Evolutionary conservation across 495 filamentous ascomycete genomes (phyloP).

Genomic region (Aspergillus cristatus): DNA sequence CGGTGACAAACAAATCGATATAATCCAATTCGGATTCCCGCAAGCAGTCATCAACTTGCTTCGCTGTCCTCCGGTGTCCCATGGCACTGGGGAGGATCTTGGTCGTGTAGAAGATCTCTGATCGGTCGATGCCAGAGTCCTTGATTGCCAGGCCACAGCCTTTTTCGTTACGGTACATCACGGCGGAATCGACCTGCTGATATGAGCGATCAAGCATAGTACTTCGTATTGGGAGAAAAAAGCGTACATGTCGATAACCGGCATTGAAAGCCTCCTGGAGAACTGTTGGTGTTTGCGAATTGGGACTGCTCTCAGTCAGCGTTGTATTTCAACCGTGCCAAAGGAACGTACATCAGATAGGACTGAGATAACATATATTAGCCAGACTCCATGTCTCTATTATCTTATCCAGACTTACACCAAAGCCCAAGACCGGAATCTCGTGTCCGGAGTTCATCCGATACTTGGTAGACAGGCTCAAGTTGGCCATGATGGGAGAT

Average conservation of each 20-base stretch:
- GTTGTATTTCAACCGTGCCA: too few species aligned
- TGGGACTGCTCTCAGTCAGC: constrained; percentile 25
- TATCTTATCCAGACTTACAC: constrained; percentile 50
- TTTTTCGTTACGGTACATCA: constrained; percentile 47
- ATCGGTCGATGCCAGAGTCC: constrained; percentile 31
- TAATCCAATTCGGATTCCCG: constrained; percentile 38
- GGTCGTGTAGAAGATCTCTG: constrained; percentile 46
- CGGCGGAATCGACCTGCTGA: constrained; percentile 48
- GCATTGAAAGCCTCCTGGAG: constrained; percentile 52
- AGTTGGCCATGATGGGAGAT: constrained; percentile 17
- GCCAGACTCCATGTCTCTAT: background rate
- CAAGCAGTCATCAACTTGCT: constrained; percentile 24
- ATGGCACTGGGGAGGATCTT: constrained; percentile 45
- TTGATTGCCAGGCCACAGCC: constrained; percentile 40
- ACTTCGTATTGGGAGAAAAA: background rate
- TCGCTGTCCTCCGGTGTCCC: constrained; percentile 39
- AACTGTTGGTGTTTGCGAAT: constrained; percentile 43
- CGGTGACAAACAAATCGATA: constrained; percentile 64
- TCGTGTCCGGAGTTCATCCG: constrained; percentile 65
- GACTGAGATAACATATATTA: constrained; percentile 37
- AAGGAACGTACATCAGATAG: constrained; percentile 65
- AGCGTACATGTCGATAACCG: constrained; percentile 54
- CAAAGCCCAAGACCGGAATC: constrained; percentile 69
- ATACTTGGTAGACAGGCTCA: constrained; percentile 23
- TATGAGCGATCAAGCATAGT: background rate